Base-by-base conservation (phyloP, 2,329 filamentous ascomycete species). In the Pseudocercospora pini-densiflorae region DNA sequence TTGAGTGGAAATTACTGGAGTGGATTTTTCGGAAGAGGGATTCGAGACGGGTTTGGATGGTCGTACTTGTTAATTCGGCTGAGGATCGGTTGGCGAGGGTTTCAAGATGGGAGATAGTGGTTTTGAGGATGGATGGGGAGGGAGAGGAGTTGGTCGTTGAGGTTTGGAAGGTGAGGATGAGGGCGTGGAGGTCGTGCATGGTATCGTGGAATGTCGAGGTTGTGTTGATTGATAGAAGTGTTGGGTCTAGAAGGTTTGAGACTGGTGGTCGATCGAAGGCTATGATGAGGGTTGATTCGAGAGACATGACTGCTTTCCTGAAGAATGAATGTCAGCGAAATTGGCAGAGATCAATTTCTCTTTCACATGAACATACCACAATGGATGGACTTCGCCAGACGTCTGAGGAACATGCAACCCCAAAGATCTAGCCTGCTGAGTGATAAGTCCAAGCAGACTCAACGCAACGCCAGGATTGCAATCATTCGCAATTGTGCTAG, bases 401-500 rank as follows among this genome's bases (percentile, higher is more conserved):
- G 24, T 51, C 23, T 51, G 47, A 51, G 47, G 6, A 40, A 58
- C 29, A 21, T 58, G 54, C 54, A 58, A 12, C 19, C 54, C 54
- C 31, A 49, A 36, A n/a, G 12, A 29, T 29, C 47, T 9, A 31
- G 47, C 54, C 14, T 58, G 59, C 45, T 40, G 45, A 14, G 51
- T 59, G 21, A 14, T 27, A 21, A 49, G 45, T 16, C 36, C 62
- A 4, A 64, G 40, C 31, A 64, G 51, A 14, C 24, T 64, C 62
- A 57, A 55, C 5, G 40, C 62, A n/a, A 61, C 62, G 2, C 62
- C 62, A 21, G 62, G 62, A 61, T 64, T 64, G 27, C 40, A 61
- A 43, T 64, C 62, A 40, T 64, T 64, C 14, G 62, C 54, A 45
- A 64, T 59, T 19, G 59, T 49, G 12, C 43, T 61, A 5, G 59